Evolutionary conservation across 495 filamentous ascomycete genomes (phyloP), one percentile per base, ranked within the genome.

Genomic region (Penicillium malachiteum): DNA sequence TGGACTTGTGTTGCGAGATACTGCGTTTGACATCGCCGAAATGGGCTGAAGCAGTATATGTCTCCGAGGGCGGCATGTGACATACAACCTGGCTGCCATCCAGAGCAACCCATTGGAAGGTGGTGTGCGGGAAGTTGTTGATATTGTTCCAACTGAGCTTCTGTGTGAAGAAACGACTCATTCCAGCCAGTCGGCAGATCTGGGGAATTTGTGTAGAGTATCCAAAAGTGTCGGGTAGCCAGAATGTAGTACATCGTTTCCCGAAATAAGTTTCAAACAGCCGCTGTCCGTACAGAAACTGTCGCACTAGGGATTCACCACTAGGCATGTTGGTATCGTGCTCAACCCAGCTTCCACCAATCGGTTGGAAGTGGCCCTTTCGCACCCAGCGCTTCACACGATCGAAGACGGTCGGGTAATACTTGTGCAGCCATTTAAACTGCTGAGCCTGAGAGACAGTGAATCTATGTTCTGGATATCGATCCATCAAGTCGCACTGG

Each of bases 101-200:
- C 26, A 96, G 82, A 2, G 91, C 78, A 16, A 98, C 92, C 94
- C 94, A 98, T 64, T 94, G 94, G 78, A 98, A 98, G 1, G 94
- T 97, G 1, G 93, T 97, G 61, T 97, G 94, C 1, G 94, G 94
- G 73, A 98, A 98, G 55, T 88, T 96, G 76, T 98, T 97, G 78
- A 98, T 97, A 70, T 97, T 97, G 71, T 98, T 98, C 87, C 87
- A 90, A 68, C 85, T 89, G 37, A 98, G 81, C 73, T 98, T 98
- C 72, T 98, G 94, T 1, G 94, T 98, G 59, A 98, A 89, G 76
- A 98, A 98, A 32, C 94, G 83, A 50, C 78, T 87, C 94, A 98
- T 98, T 38, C 93, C 94, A 16, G 94, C 87, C 33, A 96, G 74
- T 9, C 92, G 87, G 60, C 90, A 96, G 32, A 98, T 73, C 68